Conservation (phyloP, 345 rosid species). For the Eucalyptus decipiens region DNA sequence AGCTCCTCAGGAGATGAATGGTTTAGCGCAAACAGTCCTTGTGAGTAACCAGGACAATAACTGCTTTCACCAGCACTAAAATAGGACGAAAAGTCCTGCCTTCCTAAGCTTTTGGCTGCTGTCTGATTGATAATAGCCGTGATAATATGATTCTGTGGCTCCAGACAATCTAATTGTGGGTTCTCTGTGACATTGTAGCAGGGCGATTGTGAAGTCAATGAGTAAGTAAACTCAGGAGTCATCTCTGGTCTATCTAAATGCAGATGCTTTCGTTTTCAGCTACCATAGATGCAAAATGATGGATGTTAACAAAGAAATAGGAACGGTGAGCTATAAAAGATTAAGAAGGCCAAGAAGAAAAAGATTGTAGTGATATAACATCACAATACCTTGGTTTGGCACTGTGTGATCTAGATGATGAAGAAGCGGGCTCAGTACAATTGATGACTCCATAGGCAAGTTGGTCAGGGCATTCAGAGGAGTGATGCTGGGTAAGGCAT, state of each 20-base stretch:
- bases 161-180: not conserved
- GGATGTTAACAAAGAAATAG: not conserved
- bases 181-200: not conserved
- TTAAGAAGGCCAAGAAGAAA: not conserved
- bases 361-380: not conserved
- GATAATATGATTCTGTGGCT: not conserved
- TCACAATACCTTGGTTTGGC: conserved; percentile 27
- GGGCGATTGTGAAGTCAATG: not conserved
- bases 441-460: conserved; percentile 6
- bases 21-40: not conserved
- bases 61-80: not conserved
- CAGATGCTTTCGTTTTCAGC: not conserved
- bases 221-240: not conserved
- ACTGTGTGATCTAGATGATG: conserved; percentile 15
- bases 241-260: not conserved
- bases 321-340: not conserved
- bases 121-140: not conserved
- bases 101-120: not conserved
- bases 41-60: not conserved
- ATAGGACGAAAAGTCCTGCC: not conserved
- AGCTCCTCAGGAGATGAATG: not conserved
- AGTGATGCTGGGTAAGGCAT: not conserved
- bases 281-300: not conserved
- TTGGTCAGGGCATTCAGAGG: conserved; percentile 17
- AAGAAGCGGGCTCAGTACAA: not conserved